Percentiles rank a stretch among this genome's conserved stretches.
These are phyloP conservation scores for Arctostaphylos glauca DNA, from an alignment of 148 eudicot species.

Conservation along the genomic window DNA sequence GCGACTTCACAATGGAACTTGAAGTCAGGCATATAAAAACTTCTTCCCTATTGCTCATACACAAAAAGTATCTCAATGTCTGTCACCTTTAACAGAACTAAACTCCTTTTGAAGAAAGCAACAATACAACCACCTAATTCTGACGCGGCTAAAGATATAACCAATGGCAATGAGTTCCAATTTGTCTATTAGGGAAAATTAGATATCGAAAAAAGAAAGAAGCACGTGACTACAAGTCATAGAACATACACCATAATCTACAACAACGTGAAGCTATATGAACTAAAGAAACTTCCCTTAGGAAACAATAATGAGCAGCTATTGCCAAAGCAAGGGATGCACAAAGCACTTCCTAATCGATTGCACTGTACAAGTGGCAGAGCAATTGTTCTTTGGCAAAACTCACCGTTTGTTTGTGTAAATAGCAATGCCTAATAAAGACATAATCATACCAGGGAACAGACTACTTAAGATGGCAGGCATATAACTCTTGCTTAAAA, in stretches of 20 bases:
- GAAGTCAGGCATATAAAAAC: neutral
- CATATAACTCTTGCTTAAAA: constrained; percentile 11
- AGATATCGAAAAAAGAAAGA: neutral
- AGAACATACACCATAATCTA: neutral
- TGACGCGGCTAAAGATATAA: neutral
- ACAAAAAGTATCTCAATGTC: neutral
- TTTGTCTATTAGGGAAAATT: neutral
- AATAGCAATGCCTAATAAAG: constrained; percentile 12
- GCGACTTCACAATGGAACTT: neutral
- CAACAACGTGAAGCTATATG: constrained; percentile 1
- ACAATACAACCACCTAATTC: neutral
- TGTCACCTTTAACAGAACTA: neutral
- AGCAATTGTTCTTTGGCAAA: neutral
- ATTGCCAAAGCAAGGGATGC: constrained; percentile 9
- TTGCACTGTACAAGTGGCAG: neutral
- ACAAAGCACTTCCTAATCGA: neutral
- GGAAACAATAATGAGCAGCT: neutral
- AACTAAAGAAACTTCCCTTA: neutral
- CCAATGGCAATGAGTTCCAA: constrained; percentile 5
- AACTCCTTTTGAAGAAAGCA: neutral
- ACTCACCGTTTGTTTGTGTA: neutral
- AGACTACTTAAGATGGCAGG: constrained; percentile 11
- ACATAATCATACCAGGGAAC: constrained; percentile 10
- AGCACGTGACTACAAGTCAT: neutral
- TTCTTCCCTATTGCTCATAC: neutral